Evolutionary conservation across 306 rosid genomes (phyloP).

Genomic region (Corylus heterophylla): DNA sequence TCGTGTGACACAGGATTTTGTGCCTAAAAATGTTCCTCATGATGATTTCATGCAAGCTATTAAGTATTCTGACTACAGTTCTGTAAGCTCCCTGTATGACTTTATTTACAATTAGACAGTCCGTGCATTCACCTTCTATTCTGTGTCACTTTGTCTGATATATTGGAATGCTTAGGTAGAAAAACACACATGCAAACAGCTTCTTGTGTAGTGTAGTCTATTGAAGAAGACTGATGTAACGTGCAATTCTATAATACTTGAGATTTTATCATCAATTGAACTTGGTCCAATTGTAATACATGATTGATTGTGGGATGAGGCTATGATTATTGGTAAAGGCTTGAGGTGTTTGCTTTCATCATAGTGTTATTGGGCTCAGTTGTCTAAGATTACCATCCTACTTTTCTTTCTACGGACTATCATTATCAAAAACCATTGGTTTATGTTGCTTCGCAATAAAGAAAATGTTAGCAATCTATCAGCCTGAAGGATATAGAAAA

Average conservation of each 20-base stretch:
- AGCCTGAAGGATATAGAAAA: neutral
- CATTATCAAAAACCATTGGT: neutral
- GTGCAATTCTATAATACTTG: neutral
- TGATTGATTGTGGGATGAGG: neutral
- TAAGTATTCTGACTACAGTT: constrained; percentile 78
- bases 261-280: neutral
- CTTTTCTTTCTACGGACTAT: neutral
- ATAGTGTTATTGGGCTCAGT: neutral
- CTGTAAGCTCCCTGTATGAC: constrained; percentile 57
- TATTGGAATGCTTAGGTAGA: neutral
- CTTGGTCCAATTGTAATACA: neutral
- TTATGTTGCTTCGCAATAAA: neutral
- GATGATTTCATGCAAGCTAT: constrained; percentile 64
- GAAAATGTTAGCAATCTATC: neutral
- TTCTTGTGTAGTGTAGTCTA: constrained; percentile 1
- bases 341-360: neutral
- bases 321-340: neutral
- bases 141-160: neutral
- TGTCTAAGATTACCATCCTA: neutral
- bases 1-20: constrained; percentile 63
- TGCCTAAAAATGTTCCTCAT: constrained; percentile 68
- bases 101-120: neutral
- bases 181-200: neutral
- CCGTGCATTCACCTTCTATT: neutral
- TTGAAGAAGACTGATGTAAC: neutral